Conservation (phyloP, 2,329 filamentous ascomycete genomes). For the Pseudocercospora fuligena region DNA sequence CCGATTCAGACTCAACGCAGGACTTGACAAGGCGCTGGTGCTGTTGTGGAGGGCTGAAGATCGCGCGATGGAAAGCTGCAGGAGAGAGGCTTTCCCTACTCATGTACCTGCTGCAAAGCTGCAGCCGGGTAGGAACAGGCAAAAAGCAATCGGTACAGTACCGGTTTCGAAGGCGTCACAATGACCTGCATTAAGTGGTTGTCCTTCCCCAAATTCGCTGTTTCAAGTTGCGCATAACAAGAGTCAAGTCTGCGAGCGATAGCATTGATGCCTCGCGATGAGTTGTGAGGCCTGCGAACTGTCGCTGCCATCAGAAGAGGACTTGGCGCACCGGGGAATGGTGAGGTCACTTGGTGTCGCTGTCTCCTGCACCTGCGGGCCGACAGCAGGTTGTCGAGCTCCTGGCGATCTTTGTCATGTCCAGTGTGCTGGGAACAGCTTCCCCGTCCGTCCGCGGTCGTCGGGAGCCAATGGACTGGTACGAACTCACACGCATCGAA, state of each 20-base stretch:
- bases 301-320: background rate
- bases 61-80: background rate
- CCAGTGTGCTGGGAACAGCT: background rate
- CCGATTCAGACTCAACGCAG: background rate
- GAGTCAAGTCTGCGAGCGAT: background rate
- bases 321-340: background rate
- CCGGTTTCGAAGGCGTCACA: conserved; percentile 9
- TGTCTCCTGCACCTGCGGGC: background rate
- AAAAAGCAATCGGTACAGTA: background rate
- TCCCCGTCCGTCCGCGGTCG: conserved; percentile 6
- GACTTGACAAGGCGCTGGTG: background rate
- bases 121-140: conserved; percentile 2
- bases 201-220: background rate
- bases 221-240: background rate
- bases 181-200: conserved; percentile 7
- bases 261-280: background rate
- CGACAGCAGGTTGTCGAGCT: conserved; percentile 1
- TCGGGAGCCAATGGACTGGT: conserved; percentile 7
- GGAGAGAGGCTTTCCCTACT: background rate
- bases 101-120: background rate
- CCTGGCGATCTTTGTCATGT: conserved; percentile 9
- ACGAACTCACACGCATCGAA: background rate
- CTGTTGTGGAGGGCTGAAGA: background rate
- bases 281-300: background rate
- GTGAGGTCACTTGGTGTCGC: conserved; percentile 1